Conservation (phyloP, 805 yeast species). For the Spathaspora passalidarum region DNA sequence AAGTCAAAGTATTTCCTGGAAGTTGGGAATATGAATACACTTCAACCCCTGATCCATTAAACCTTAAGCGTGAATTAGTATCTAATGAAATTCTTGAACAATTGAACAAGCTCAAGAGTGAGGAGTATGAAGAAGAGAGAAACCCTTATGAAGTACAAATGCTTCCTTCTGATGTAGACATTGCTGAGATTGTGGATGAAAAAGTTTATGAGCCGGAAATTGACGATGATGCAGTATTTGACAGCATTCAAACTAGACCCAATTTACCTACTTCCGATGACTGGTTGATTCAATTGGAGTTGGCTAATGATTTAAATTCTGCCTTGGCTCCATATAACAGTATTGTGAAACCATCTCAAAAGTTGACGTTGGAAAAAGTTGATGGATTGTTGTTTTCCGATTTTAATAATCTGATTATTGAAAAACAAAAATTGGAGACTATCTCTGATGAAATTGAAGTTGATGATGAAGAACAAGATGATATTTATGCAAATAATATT, state of each 20-base stretch:
- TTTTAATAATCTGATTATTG: conserved; percentile 24
- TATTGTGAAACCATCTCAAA: conserved; percentile 12
- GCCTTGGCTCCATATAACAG: conserved; percentile 32
- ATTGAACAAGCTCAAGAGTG: conserved; percentile 15
- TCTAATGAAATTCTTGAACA: conserved; percentile 28
- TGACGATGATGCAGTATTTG: conserved; percentile 31
- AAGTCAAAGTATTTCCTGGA: conserved; percentile 35
- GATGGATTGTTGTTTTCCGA: conserved; percentile 50
- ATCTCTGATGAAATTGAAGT: conserved; percentile 5
- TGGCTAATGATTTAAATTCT: conserved; percentile 45
- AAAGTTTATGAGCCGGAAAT: conserved; percentile 72
- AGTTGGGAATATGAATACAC: conserved; percentile 26
- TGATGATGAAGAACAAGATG: conserved; percentile 9
- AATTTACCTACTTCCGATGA: conserved; percentile 50
- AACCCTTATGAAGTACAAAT: conserved; percentile 36
- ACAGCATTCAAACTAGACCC: conserved; percentile 38
- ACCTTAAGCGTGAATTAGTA: conserved; percentile 28
- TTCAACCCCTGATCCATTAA: conserved; percentile 18
- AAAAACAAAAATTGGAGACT: conserved; percentile 4
- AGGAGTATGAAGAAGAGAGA: conserved; percentile 11
- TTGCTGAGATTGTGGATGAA: conserved; percentile 48
- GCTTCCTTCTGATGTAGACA: conserved; percentile 27
- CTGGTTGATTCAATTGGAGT: conserved; percentile 63
- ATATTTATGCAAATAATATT: conserved; percentile 10
- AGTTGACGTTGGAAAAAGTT: conserved; percentile 32